Evolutionary conservation across 2,329 filamentous ascomycete genomes (phyloP), one percentile per base, ranked within the genome.

Genomic region (Parafenestella ontariensis): DNA sequence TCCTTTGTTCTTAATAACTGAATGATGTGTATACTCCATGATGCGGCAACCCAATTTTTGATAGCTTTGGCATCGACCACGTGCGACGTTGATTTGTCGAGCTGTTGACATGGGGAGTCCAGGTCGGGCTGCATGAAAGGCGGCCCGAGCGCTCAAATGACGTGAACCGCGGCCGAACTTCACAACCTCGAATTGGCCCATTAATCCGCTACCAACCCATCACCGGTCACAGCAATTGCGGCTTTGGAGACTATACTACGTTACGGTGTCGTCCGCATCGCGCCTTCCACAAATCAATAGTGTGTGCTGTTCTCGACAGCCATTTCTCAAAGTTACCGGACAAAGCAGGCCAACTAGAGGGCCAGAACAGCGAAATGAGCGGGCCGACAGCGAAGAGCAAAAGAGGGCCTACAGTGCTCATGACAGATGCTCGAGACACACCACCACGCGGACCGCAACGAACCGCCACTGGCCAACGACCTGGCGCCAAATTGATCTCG

Each of bases 401-500:
- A 59, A 62, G 73, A 54, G 72, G 73, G 42, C 73, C 73, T n/a
- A 74, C 72, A 39, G 71, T 74, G 58, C 61, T 75, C 41, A 84
- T 87, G 62, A 86, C 83, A 40, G 85, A 87, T 63, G 75, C 84
- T 48, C 80, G 84, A 54, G 83, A 86, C 69, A 39, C 76, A 70
- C 52, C 67, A 62, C 50, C 60, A 58, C 50, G 73, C 69, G 58
- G 65, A 28, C 60, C 53, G 9, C 60, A 54, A 54, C 62, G 62
- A 44, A 58, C 60, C n/a, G 44, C 62, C 5, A 47, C 55, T 4
- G 56, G 71, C 21, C 76, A 74, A 46, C 71, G 76, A 44, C 74
- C 76, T n/a, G 58, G 68, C 60, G 64, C 93, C 87, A 81, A 90
- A 86, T 67, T 90, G 75, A 91, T 98, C 72, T 87, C 83, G 15